These are phyloP conservation scores for Lactifluus volemus DNA, from an alignment of 768 basidiomycete genomes.

Conservation along the genomic window DNA sequence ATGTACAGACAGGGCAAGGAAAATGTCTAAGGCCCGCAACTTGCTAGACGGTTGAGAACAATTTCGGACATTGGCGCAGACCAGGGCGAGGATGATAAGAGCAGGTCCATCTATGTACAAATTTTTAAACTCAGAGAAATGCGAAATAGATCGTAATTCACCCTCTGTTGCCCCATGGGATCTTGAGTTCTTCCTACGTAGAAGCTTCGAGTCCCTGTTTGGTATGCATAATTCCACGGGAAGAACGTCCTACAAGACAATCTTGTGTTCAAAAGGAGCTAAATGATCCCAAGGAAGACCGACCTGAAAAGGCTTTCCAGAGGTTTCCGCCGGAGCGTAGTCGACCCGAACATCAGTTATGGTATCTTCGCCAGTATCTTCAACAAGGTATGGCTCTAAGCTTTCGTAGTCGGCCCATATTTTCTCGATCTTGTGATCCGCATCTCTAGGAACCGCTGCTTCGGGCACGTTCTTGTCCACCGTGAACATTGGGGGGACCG, in stretches of 20 bases:
- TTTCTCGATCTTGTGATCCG: slow-evolving; percentile 76
- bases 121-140: not conserved
- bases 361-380: slow-evolving; percentile 38
- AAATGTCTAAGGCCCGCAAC: slow-evolving; percentile 75
- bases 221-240: slow-evolving; percentile 67
- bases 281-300: slow-evolving; percentile 3
- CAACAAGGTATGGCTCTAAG: slow-evolving; percentile 58
- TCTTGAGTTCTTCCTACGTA: slow-evolving; percentile 25
- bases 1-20: slow-evolving; percentile 70
- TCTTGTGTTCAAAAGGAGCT: not conserved
- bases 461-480: slow-evolving; percentile 20
- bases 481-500: slow-evolving; percentile 8
- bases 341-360: slow-evolving; percentile 49
- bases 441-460: slow-evolving; percentile 57
- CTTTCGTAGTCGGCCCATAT: slow-evolving; percentile 85
- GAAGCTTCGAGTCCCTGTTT: slow-evolving; percentile 52
- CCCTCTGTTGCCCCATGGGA: slow-evolving; percentile 56
- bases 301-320: slow-evolving; percentile 55
- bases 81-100: slow-evolving; percentile 75
- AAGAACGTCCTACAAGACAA: slow-evolving; percentile 50
- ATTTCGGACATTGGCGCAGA: slow-evolving; percentile 85
- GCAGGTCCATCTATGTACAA: slow-evolving; percentile 68
- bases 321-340: slow-evolving; percentile 36
- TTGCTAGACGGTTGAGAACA: slow-evolving; percentile 81
- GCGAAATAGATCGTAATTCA: slow-evolving; percentile 18